A percentile compares a stretch with the other conserved stretches of the same genome.
phyloP scores from a whole-genome alignment of 768 basidiomycete genomes.

The Tephrocybe sp. region DNA sequence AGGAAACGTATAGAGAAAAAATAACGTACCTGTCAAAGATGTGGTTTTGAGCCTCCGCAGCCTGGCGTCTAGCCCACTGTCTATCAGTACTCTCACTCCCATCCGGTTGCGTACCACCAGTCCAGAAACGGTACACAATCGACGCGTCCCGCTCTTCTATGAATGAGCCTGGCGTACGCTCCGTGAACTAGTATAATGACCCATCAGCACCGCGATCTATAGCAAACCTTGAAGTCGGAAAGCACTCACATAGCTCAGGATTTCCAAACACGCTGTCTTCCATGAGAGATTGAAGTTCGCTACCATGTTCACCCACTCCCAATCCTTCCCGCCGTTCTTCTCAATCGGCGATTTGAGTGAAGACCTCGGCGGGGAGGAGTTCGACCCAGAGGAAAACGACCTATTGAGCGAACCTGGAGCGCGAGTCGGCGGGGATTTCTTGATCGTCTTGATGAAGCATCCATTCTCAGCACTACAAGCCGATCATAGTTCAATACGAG shows the following conservation, averaged over 20 bases:
- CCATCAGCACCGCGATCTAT: background rate
- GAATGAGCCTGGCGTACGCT: constrained; percentile 84
- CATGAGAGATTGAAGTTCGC: constrained; percentile 76
- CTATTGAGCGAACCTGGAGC: constrained; percentile 5
- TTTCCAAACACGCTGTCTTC: constrained; percentile 81
- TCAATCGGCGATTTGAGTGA: background rate
- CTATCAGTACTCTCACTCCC: constrained; percentile 51
- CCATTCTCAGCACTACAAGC: constrained; percentile 76
- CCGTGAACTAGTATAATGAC: constrained; percentile 63
- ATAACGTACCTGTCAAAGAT: constrained; percentile 69
- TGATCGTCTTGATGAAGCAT: constrained; percentile 70
- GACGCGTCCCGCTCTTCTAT: constrained; percentile 84
- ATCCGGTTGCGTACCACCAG: constrained; percentile 33
- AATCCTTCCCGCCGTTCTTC: background rate
- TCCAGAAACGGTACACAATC: constrained; percentile 86
- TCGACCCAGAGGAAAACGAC: background rate
- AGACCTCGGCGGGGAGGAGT: background rate
- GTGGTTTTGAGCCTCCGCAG: constrained; percentile 90
- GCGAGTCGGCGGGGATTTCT: constrained; percentile 17
- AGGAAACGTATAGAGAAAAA: background rate
- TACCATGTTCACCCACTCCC: constrained; percentile 80
- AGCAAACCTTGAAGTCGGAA: constrained; percentile 18
- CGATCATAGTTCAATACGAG: background rate
- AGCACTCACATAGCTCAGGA: constrained; percentile 71
- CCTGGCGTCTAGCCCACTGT: constrained; percentile 83